phyloP scores from a whole-genome alignment of 148 eudicot genomes.

The Fagopyrum tataricum region DNA sequence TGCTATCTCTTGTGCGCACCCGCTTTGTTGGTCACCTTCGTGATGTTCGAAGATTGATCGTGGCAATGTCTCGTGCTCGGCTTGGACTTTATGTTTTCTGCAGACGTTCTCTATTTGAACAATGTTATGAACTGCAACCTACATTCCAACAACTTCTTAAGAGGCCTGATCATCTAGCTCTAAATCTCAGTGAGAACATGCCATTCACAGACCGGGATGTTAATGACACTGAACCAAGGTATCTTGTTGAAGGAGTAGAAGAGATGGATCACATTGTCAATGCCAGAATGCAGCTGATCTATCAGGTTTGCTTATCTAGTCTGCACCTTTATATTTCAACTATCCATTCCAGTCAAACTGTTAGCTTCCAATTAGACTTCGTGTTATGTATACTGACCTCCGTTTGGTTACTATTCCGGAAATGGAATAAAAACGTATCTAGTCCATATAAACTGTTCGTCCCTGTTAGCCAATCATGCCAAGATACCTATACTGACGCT shows the following conservation, averaged over 20 bases:
- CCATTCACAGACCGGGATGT: constrained; percentile 64
- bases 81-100: constrained; percentile 92
- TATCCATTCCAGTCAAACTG: not conserved
- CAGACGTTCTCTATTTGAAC: constrained; percentile 87
- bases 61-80: constrained; percentile 99
- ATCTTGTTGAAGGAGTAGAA: constrained; percentile 60
- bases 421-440: not conserved
- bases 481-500: not conserved
- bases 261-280: constrained; percentile 76
- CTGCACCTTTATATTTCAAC: constrained; percentile 6
- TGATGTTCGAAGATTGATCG: constrained; percentile 94
- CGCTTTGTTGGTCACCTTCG: constrained; percentile 98
- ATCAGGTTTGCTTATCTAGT: constrained; percentile 44
- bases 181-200: constrained; percentile 51
- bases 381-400: not conserved
- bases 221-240: constrained; percentile 54
- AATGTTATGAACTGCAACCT: constrained; percentile 89
- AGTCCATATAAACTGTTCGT: not conserved
- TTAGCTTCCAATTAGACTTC: not conserved
- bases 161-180: constrained; percentile 77
- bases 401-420: too few species aligned
- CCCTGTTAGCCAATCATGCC: not conserved
- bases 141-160: constrained; percentile 74
- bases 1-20: constrained; percentile 87
- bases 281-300: constrained; percentile 54